Conservation (phyloP, 139 green algal species). For the Chlamydomonas asymmetrica region DNA sequence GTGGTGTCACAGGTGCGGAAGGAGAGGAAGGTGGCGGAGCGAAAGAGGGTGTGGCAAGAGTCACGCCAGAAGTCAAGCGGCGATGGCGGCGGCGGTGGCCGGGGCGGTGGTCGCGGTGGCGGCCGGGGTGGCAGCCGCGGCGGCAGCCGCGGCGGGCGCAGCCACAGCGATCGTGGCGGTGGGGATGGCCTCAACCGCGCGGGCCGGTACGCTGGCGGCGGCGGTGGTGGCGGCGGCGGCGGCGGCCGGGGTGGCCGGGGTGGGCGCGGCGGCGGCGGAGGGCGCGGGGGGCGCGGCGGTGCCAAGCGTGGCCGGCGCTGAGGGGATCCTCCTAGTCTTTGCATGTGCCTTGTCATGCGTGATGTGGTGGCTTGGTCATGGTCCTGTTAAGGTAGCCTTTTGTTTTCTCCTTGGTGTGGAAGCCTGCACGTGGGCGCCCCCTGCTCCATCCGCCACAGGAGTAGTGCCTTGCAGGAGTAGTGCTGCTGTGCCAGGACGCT, state of each 20-base stretch:
- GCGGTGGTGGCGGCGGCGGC: neutral
- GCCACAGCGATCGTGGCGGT: too few species aligned
- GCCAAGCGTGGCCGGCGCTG: neutral
- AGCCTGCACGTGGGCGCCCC: too few species aligned
- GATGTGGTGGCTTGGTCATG: neutral
- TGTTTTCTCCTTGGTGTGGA: too few species aligned
- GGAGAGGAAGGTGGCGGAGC: conserved; percentile 22
- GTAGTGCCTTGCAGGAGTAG: too few species aligned
- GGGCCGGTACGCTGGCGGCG: too few species aligned
- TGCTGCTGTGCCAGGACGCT: too few species aligned
- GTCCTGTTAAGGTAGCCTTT: too few species aligned
- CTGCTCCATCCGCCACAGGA: too few species aligned
- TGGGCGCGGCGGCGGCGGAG: neutral
- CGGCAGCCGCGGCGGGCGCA: neutral
- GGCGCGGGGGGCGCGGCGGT: neutral
- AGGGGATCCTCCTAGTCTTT: neutral
- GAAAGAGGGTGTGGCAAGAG: conserved; percentile 17
- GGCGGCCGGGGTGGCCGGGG: neutral
- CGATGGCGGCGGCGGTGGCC: neutral
- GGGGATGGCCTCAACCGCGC: neutral
- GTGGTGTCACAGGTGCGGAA: conserved; percentile 44
- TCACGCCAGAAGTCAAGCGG: neutral
- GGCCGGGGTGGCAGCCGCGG: neutral
- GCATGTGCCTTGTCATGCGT: neutral
- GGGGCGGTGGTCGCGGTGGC: neutral